Evolutionary conservation across 495 filamentous ascomycete species (phyloP), one percentile per base, ranked within the genome.

Genomic region (Amphirosellinia nigrospora): DNA sequence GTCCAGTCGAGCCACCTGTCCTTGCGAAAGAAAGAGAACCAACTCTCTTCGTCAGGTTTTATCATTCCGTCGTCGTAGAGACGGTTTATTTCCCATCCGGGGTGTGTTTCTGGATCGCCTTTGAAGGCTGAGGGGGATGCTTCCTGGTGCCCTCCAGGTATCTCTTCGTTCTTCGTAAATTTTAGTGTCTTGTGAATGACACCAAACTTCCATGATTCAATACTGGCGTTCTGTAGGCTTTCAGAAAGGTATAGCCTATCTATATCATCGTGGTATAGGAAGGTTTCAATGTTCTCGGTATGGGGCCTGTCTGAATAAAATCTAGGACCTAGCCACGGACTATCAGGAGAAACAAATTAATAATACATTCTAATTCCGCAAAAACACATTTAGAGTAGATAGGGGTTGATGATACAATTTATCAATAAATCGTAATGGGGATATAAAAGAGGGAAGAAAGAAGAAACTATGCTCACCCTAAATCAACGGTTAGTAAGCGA

Each of bases 1-100:
- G 11, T 11, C 45, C 63, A 46, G 34, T 65, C 6, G 45, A 36
- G 46, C 63, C 63, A 65, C 28, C 46, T 48, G 34, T 65, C 63
- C 34, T 53, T 65, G 5, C 19, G 23, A 32, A 30, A 11, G 30
- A 65, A 65, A 16, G 30, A 1, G 21, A 53, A 39, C 63, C 63
- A 65, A 30, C n/a, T 53, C 19, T 16, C 16, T n/a, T 65, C 63
- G n/a, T 65, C 6, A 0, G 34, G 32, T 34, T 36, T 39, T 52
- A 53, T 53, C 32, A 65, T 0, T 4, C 19, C 32, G 28, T 8
- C 15, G 23, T 52, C 45, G 9, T 36, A 38, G 7, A 53, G 16
- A 21, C 19, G 19, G 21, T 53, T 11, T 3, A 16, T 21, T 36
- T 38, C 21, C 45, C 46, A 39, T 52, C 39, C 60, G 32, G 38